Conservation (phyloP, 164 flowering plant genomes). For the Vitis amurensis region DNA sequence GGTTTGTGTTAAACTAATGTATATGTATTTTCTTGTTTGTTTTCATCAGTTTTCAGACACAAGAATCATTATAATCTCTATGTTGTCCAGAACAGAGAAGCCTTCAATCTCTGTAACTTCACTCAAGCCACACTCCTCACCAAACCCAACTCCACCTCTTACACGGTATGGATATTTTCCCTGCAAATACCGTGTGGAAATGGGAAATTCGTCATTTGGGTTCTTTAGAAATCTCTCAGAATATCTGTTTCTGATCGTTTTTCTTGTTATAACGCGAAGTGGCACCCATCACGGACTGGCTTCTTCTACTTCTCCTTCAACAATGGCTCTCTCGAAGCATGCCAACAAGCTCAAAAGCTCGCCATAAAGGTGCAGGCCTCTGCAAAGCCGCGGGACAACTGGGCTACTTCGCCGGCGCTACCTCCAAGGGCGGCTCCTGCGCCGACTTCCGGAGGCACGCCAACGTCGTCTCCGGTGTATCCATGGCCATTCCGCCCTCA, state of each 20-base stretch:
- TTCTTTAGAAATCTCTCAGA: not conserved
- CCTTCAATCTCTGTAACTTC: constrained; percentile 80
- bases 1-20: not conserved
- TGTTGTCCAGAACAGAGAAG: constrained; percentile 71
- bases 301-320: constrained; percentile 81
- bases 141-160: constrained; percentile 55
- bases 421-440: constrained; percentile 48
- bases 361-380: constrained; percentile 44
- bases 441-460: constrained; percentile 51
- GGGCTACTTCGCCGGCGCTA: constrained; percentile 19
- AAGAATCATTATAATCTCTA: constrained; percentile 61
- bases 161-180: constrained; percentile 42
- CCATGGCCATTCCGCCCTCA: constrained; percentile 60
- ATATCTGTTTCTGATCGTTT: not conserved
- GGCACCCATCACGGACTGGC: constrained; percentile 83
- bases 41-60: constrained; percentile 64
- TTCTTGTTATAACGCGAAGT: constrained; percentile 29
- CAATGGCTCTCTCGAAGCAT: constrained; percentile 56
- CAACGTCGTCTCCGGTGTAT: constrained; percentile 56
- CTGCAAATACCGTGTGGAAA: too few species aligned
- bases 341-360: constrained; percentile 55
- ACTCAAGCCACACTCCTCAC: constrained; percentile 72
- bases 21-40: not conserved
- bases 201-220: constrained; percentile 1
- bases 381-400: not conserved